These are phyloP conservation scores for Sphaerosporella brunnea DNA, from an alignment of 495 filamentous ascomycete genomes.

Conservation along the genomic window DNA sequence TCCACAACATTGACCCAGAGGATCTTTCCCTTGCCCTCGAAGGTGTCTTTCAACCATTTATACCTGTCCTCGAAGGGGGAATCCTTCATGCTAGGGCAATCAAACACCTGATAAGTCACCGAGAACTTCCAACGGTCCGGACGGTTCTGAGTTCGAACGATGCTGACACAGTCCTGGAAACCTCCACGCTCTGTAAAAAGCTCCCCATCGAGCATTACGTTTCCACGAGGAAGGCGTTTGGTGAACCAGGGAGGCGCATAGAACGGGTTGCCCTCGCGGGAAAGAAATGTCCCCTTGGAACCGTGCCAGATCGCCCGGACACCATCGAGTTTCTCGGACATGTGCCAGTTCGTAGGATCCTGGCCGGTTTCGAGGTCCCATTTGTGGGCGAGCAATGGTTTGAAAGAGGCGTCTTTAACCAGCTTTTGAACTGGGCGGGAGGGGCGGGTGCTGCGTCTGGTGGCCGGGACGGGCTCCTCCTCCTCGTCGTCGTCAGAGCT, in stretches of 20 bases:
- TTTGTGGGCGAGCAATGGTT: slow-evolving; percentile 25
- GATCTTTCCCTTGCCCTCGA: slow-evolving; percentile 12
- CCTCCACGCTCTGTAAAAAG: slow-evolving; percentile 23
- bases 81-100: slow-evolving; percentile 16
- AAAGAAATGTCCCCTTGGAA: slow-evolving; percentile 11
- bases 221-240: slow-evolving; percentile 18
- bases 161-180: slow-evolving; percentile 25
- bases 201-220: slow-evolving; percentile 22
- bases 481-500: not conserved
- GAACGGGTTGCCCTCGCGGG: slow-evolving; percentile 24
- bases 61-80: slow-evolving; percentile 22
- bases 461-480: not conserved
- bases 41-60: slow-evolving; percentile 11
- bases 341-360: slow-evolving; percentile 17
- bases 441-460: not conserved
- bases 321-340: slow-evolving; percentile 26
- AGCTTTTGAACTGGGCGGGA: slow-evolving; percentile 3
- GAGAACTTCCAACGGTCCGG: slow-evolving; percentile 24
- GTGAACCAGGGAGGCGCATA: slow-evolving; percentile 25
- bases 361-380: slow-evolving; percentile 22
- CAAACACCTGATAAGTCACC: slow-evolving; percentile 25
- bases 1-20: slow-evolving; percentile 20
- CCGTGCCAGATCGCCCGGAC: slow-evolving; percentile 27
- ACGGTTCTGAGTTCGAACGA: slow-evolving; percentile 23
- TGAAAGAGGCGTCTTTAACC: slow-evolving; percentile 13